A percentile compares a stretch with the other conserved stretches of the same genome.
Evolutionary conservation across 305 asterid genomes (phyloP).

Genomic region (Fraxinus paxiana): DNA sequence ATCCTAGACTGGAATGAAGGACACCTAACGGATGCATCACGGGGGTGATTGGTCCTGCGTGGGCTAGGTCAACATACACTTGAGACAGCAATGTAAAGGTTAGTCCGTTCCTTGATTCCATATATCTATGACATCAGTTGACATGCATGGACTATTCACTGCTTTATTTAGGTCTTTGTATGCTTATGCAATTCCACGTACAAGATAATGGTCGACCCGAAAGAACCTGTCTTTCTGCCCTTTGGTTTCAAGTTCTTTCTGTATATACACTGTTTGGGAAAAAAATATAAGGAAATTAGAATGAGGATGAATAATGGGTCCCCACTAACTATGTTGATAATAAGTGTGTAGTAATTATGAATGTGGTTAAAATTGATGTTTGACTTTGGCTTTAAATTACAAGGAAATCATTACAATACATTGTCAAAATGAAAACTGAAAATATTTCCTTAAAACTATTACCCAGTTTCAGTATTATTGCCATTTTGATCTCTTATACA

Average conservation of each 20-base stretch:
- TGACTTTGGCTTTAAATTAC: background rate
- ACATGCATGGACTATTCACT: slow-evolving; percentile 9
- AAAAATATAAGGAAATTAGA: background rate
- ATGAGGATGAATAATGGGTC: background rate
- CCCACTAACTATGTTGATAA: background rate
- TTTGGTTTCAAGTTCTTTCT: background rate
- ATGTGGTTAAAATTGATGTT: background rate
- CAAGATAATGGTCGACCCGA: background rate
- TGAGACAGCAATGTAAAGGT: slow-evolving; percentile 47
- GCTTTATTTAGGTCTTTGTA: slow-evolving; percentile 7
- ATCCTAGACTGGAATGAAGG: slow-evolving; percentile 57
- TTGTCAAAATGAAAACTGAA: background rate
- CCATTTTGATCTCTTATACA: background rate
- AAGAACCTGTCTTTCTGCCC: background rate
- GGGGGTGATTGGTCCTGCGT: slow-evolving; percentile 35
- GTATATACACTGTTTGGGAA: background rate
- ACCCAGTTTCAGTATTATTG: background rate
- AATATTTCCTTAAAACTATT: background rate
- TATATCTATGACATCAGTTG: slow-evolving; percentile 5
- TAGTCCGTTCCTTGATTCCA: slow-evolving; percentile 19
- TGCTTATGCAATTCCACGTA: slow-evolving; percentile 11
- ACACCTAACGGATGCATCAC: slow-evolving; percentile 23
- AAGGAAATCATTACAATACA: background rate
- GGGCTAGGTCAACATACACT: slow-evolving; percentile 32
- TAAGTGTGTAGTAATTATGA: background rate